Evolutionary conservation across 1,139 yeast species (phyloP).

Genomic region (Kluyveromyces sp.): DNA sequence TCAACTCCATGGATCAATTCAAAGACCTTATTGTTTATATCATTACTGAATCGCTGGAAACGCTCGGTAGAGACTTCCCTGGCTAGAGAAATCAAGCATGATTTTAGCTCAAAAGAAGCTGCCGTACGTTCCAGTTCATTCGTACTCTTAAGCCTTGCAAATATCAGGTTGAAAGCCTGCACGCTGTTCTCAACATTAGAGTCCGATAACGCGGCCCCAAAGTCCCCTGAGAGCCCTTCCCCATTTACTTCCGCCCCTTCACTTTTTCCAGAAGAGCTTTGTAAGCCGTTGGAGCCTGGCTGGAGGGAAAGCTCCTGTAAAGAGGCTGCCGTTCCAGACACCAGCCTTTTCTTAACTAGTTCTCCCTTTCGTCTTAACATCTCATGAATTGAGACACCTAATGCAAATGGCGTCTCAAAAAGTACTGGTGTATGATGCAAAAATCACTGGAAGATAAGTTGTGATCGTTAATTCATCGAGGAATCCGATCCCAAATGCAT

Average conservation of each 20-base stretch:
- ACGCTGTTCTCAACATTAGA: conserved; percentile 25
- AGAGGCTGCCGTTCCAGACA: conserved; percentile 18
- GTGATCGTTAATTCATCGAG: no score
- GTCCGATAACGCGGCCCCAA: conserved; percentile 19
- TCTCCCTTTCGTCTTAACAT: conserved; percentile 15
- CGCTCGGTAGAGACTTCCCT: conserved; percentile 75
- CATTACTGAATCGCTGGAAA: conserved; percentile 72
- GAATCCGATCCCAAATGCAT: no score
- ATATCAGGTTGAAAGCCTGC: conserved; percentile 25
- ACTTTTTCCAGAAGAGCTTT: conserved; percentile 16
- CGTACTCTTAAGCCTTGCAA: conserved; percentile 27
- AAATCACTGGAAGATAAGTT: not conserved
- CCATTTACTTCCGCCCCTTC: conserved; percentile 16
- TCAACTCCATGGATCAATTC: conserved; percentile 76
- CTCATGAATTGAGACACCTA: not conserved
- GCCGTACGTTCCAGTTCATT: conserved; percentile 44
- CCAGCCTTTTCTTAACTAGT: conserved; percentile 21
- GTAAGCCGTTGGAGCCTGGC: conserved; percentile 20
- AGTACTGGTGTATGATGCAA: not conserved
- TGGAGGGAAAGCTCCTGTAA: conserved; percentile 23
- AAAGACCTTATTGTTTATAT: conserved; percentile 79
- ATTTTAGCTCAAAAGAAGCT: conserved; percentile 61
- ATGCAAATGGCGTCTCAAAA: not conserved
- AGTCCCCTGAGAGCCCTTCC: conserved; percentile 18
- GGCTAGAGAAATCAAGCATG: conserved; percentile 61